These are phyloP conservation scores for Phytophthora hibernalis DNA, from an alignment of 352 stramenopile species.

Conservation along the genomic window DNA sequence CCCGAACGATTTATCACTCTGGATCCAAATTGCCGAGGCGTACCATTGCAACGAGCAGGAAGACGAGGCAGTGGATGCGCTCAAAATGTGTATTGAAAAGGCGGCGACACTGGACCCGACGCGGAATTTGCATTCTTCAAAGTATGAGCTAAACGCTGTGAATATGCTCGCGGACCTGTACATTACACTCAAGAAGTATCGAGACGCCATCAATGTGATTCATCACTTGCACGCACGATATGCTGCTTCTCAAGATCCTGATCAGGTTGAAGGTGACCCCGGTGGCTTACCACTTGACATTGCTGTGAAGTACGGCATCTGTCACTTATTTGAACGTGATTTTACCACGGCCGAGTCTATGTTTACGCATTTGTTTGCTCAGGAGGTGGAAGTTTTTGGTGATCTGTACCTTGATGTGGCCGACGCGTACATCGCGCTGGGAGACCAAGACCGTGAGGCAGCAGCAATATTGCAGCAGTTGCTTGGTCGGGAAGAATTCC, in stretches of 20 bases:
- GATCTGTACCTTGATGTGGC: conserved; percentile 88
- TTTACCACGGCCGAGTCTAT: conserved; percentile 79
- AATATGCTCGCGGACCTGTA: conserved; percentile 91
- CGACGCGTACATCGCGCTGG: conserved; percentile 80
- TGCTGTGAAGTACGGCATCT: conserved; percentile 89
- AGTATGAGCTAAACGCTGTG: conserved; percentile 87
- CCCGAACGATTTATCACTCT: conserved; percentile 80
- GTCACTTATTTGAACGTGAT: conserved; percentile 80
- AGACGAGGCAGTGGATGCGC: conserved; percentile 82
- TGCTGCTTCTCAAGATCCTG: conserved; percentile 59
- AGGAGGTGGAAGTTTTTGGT: conserved; percentile 86
- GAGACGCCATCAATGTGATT: conserved; percentile 81
- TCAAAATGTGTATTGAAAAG: conserved; percentile 88
- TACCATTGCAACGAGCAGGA: conserved; percentile 90
- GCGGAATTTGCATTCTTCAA: conserved; percentile 66
- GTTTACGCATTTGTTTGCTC: conserved; percentile 85
- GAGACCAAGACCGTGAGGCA: conserved; percentile 70
- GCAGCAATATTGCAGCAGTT: conserved; percentile 74
- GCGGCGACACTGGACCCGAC: conserved; percentile 64
- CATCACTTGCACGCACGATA: conserved; percentile 78
- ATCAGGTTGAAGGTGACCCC: conserved; percentile 69
- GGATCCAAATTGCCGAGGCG: conserved; percentile 89
- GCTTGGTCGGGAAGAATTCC: conserved; percentile 71
- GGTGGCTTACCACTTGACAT: conserved; percentile 84
- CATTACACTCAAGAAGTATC: conserved; percentile 88